Conservation (phyloP, 768 basidiomycete genomes). For the Lentinula aciculospora region DNA sequence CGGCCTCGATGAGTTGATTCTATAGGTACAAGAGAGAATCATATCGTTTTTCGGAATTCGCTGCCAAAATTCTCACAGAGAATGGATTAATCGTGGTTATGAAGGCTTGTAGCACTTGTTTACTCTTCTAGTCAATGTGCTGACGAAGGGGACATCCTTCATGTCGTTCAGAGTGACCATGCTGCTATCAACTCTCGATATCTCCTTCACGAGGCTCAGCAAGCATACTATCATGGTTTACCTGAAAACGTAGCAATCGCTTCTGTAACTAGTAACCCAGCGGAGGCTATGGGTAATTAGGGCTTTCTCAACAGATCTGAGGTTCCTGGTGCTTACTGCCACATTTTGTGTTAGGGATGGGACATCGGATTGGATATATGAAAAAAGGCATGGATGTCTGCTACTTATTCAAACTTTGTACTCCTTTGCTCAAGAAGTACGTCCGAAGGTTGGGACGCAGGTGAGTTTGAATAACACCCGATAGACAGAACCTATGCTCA, state of each 20-base stretch:
- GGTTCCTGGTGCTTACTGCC: background rate
- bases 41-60: conserved; percentile 76
- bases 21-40: conserved; percentile 74
- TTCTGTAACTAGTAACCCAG: conserved; percentile 71
- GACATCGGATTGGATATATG: conserved; percentile 78
- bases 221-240: conserved; percentile 77
- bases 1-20: background rate
- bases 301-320: background rate
- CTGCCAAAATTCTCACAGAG: conserved; percentile 67
- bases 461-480: too few species aligned
- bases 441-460: conserved; percentile 66
- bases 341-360: conserved; percentile 43
- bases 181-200: conserved; percentile 64
- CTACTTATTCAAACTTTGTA: background rate
- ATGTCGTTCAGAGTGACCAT: conserved; percentile 52
- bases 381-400: conserved; percentile 40
- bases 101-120: conserved; percentile 44
- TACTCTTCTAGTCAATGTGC: background rate
- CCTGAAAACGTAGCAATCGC: conserved; percentile 64
- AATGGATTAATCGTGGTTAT: conserved; percentile 64
- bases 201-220: conserved; percentile 80
- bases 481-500: too few species aligned
- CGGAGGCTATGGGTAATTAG: conserved; percentile 44
- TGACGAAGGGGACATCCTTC: too few species aligned
- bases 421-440: background rate